Evolutionary conservation across 441 rosid genomes (phyloP), one percentile per base, ranked within the genome.

Genomic region (Macaranga tanarius): DNA sequence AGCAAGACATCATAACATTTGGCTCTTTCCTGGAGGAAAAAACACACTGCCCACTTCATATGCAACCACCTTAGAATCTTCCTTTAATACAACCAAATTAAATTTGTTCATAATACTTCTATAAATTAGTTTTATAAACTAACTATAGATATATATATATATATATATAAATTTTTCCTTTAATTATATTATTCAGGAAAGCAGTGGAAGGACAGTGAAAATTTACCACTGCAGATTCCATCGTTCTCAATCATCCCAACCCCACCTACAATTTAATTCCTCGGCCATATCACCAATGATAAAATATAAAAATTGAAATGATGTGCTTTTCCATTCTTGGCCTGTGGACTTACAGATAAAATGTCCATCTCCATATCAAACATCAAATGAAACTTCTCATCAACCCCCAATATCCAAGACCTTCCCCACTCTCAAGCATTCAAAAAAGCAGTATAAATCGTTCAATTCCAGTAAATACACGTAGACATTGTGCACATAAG

Each of bases 351-450:
- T 16, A 48, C 54, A 2, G 42, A 47, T 65, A 16, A 65, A n/a
- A 63, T 13, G 51, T 19, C 23, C 22, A 7, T 19, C 1, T n/a
- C 26, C 19, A 10, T 8, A 47, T 65, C 68, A 65, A 65, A 45
- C 55, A 65, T 65, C 68, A 65, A 45, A 44, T 8, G 25, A 40
- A 63, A 48, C 26, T 63, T 44, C 42, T 20, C 10, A 63, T 22
- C 67, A 11, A 63, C 25, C 23, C 31, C 7, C 67, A 0, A n/a
- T 47, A 5, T n/a, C 67, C 28, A 17, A n/a, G n/a, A n/a, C 45
- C 45, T 42, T 19, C 16, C 66, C 47, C 50, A 4, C 45, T 16
- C 47, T 34, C 22, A 61, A 28, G 31, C 31, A 28, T 28, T 28
- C 31, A n/a, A n/a, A n/a, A n/a, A n/a, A n/a, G n/a, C n/a, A n/a